These are phyloP conservation scores for Inga leiocalycina DNA, from an alignment of 306 rosid species.

Conservation along the genomic window DNA sequence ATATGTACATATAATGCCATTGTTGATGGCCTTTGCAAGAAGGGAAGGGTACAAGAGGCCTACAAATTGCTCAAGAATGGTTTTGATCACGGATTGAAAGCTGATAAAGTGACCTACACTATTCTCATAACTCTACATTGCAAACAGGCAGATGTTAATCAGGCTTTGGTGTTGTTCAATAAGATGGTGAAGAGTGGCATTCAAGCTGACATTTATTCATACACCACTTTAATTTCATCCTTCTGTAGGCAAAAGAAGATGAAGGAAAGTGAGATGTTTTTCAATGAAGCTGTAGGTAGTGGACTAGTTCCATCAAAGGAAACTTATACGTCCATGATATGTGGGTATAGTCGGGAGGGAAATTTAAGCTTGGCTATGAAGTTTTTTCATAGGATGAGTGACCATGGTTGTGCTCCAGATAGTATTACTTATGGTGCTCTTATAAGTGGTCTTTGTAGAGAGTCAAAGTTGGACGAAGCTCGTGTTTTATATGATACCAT, in stretches of 20 bases:
- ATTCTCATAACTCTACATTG: constrained; percentile 80
- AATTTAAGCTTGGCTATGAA: constrained; percentile 58
- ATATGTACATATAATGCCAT: constrained; percentile 76
- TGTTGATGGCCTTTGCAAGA: constrained; percentile 73
- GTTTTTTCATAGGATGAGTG: constrained; percentile 67
- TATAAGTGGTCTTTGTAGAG: constrained; percentile 88
- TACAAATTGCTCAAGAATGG: constrained; percentile 59
- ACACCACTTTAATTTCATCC: constrained; percentile 76
- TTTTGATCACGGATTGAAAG: constrained; percentile 43
- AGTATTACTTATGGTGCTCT: constrained; percentile 71
- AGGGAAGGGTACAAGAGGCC: constrained; percentile 72
- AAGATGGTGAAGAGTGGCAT: constrained; percentile 83
- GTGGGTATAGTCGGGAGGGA: constrained; percentile 78
- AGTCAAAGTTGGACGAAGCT: constrained; percentile 71
- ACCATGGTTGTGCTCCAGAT: constrained; percentile 72
- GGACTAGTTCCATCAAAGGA: constrained; percentile 77
- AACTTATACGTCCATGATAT: constrained; percentile 88
- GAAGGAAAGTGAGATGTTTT: constrained; percentile 68
- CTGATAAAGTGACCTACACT: constrained; percentile 71
- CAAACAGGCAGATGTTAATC: constrained; percentile 59
- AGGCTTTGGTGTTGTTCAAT: constrained; percentile 65
- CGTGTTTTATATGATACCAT: constrained; percentile 57
- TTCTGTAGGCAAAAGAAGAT: constrained; percentile 67
- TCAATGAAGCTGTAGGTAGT: constrained; percentile 53
- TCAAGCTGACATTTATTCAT: constrained; percentile 72